These are phyloP conservation scores for Quercus alba DNA, from an alignment of 306 rosid species.

Conservation along the genomic window DNA sequence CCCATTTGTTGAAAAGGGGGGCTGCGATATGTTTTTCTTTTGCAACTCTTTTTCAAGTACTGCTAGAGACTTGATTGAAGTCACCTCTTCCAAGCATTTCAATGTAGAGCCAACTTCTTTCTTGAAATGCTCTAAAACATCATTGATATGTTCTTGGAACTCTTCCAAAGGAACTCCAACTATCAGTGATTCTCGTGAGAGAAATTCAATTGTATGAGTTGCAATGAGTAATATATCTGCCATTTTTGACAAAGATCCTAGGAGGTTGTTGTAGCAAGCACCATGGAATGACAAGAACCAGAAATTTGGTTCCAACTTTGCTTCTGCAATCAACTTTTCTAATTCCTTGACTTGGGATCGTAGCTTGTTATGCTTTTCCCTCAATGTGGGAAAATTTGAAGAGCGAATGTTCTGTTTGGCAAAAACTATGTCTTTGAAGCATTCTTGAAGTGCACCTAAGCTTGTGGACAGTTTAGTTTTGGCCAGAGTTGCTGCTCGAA, in stretches of 20 bases:
- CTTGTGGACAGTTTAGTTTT: conserved; percentile 48
- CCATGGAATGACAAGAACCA: conserved; percentile 63
- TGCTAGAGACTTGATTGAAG: conserved; percentile 27
- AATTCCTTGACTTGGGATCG: conserved; percentile 31
- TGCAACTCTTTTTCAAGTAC: conserved; percentile 29
- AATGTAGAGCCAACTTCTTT: conserved; percentile 32
- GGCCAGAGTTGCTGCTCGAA: conserved; percentile 65
- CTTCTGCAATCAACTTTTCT: conserved; percentile 45
- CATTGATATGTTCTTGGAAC: conserved; percentile 31
- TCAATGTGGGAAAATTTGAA: conserved; percentile 29
- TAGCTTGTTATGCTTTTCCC: conserved; percentile 35
- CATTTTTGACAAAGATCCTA: conserved; percentile 45
- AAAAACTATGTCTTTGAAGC: conserved; percentile 28
- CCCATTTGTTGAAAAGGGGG: conserved; percentile 20
- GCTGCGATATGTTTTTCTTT: conserved; percentile 15
- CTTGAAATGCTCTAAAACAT: conserved; percentile 38
- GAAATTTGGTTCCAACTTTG: conserved; percentile 70
- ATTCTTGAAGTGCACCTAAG: conserved; percentile 43
- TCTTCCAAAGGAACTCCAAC: conserved; percentile 10
- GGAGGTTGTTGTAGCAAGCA: conserved; percentile 41
- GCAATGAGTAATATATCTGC: conserved; percentile 30
- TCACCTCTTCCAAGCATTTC: conserved; percentile 28
- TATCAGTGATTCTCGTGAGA: conserved; percentile 24
- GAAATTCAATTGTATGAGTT: conserved; percentile 36
- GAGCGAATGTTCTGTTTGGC: conserved; percentile 6